Conservation (phyloP, 345 rosid genomes). For the Sisymbrium altissimum region DNA sequence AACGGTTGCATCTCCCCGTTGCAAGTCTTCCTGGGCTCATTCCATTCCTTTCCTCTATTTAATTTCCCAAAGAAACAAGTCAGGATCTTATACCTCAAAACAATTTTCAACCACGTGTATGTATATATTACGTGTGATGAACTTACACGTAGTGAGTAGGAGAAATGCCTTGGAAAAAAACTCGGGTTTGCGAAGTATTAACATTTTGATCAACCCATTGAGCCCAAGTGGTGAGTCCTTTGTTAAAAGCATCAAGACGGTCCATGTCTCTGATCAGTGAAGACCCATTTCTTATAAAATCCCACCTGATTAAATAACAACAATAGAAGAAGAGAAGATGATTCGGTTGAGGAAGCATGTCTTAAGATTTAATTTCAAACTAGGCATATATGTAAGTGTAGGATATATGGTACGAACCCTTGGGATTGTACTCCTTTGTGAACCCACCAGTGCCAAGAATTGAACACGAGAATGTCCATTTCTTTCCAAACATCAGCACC, state of each 20-base stretch:
- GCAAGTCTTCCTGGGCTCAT: conserved; percentile 59
- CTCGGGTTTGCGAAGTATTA: conserved; percentile 57
- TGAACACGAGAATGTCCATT: conserved; percentile 82
- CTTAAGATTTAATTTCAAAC: background rate
- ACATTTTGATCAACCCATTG: conserved; percentile 79
- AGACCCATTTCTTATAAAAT: conserved; percentile 61
- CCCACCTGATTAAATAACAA: conserved; percentile 55
- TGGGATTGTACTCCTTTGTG: conserved; percentile 62
- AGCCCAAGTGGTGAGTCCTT: conserved; percentile 80
- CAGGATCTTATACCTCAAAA: background rate
- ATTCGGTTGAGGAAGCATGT: background rate
- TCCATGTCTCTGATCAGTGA: conserved; percentile 55
- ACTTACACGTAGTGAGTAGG: conserved; percentile 90
- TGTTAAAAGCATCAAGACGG: conserved; percentile 65
- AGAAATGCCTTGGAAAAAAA: conserved; percentile 93
- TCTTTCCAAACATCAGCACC: conserved; percentile 73
- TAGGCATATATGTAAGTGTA: conserved; percentile 3
- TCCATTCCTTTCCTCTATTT: conserved; percentile 80
- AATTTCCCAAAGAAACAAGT: background rate
- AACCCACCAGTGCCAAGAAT: conserved; percentile 98
- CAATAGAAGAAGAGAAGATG: background rate
- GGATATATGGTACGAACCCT: conserved; percentile 37
- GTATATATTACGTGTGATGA: background rate
- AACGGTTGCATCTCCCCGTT: conserved; percentile 60
- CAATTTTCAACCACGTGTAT: background rate